A percentile compares a stretch with the other conserved stretches of the same genome.
Evolutionary conservation across 2,329 filamentous ascomycete species (phyloP).

Genomic region (Arthroderma uncinatum): DNA sequence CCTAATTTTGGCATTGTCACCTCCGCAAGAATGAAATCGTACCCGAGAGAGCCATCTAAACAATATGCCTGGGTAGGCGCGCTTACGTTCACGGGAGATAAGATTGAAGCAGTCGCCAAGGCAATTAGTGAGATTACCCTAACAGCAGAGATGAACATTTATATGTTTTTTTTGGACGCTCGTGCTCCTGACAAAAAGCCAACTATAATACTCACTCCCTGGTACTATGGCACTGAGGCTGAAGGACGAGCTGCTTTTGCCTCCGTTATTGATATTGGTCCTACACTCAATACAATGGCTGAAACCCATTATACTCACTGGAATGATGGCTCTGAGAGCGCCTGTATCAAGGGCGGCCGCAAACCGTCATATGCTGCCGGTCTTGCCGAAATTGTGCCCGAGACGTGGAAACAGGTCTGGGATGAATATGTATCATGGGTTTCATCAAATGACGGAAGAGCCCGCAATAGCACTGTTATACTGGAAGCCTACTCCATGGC

Average conservation of each 20-base stretch:
- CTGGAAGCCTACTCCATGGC: neutral
- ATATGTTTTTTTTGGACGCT: neutral
- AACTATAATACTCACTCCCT: slow-evolving; percentile 21
- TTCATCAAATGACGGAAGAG: neutral
- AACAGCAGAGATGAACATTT: slow-evolving; percentile 8
- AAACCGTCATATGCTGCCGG: neutral
- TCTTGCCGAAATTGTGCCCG: slow-evolving; percentile 20
- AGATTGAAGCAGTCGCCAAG: neutral
- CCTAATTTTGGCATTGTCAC: slow-evolving; percentile 51
- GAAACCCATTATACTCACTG: slow-evolving; percentile 29
- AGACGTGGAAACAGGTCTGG: neutral
- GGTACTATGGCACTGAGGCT: slow-evolving; percentile 10
- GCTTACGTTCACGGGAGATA: slow-evolving; percentile 1
- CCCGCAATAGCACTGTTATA: slow-evolving; percentile 5
- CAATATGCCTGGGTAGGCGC: neutral
- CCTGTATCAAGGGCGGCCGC: neutral
- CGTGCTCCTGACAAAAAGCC: slow-evolving; percentile 17
- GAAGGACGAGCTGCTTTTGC: neutral
- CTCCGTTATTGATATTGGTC: neutral
- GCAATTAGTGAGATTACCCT: slow-evolving; percentile 25
- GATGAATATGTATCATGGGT: neutral
- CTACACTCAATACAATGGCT: slow-evolving; percentile 13
- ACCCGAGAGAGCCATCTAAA: slow-evolving; percentile 25
- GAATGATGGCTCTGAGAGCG: slow-evolving; percentile 26
- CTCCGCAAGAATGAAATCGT: slow-evolving; percentile 23